Percentiles rank a stretch among this genome's conserved stretches.
These are phyloP conservation scores for Platanthera guangdongensis DNA, from an alignment of 106 monocot genomes.

Conservation along the genomic window DNA sequence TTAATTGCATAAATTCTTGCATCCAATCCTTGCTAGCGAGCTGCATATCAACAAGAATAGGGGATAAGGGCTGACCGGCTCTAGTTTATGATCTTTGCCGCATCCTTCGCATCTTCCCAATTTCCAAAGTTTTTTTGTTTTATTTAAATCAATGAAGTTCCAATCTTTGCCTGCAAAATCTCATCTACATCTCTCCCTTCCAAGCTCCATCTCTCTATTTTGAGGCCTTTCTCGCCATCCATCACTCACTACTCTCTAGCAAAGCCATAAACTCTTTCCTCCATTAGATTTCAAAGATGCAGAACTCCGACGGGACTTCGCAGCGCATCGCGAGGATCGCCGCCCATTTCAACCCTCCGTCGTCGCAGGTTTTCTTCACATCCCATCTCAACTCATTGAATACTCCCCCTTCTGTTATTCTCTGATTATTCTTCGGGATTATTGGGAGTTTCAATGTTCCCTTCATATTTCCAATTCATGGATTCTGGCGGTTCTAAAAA, in stretches of 20 bases:
- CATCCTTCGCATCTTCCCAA: too few relatives aligned
- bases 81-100: too few relatives aligned
- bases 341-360: neutral
- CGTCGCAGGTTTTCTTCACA: neutral
- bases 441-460: too few relatives aligned
- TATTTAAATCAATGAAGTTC: too few relatives aligned
- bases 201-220: neutral
- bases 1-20: too few relatives aligned
- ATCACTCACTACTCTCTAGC: neutral
- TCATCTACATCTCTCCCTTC: neutral
- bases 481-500: neutral
- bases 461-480: neutral
- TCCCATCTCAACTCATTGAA: neutral
- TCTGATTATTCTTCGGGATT: neutral
- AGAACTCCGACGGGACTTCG: neutral
- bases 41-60: too few relatives aligned
- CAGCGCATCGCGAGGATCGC: constrained; percentile 6
- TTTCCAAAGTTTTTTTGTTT: too few relatives aligned
- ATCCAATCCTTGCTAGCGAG: too few relatives aligned
- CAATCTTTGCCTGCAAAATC: neutral
- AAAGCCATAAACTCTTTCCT: neutral
- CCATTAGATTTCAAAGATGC: neutral
- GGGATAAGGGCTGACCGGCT: too few relatives aligned
- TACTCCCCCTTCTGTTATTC: neutral
- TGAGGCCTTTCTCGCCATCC: neutral